Conservation (phyloP, 2,329 filamentous ascomycete species). For the Botryotinia globosa region DNA sequence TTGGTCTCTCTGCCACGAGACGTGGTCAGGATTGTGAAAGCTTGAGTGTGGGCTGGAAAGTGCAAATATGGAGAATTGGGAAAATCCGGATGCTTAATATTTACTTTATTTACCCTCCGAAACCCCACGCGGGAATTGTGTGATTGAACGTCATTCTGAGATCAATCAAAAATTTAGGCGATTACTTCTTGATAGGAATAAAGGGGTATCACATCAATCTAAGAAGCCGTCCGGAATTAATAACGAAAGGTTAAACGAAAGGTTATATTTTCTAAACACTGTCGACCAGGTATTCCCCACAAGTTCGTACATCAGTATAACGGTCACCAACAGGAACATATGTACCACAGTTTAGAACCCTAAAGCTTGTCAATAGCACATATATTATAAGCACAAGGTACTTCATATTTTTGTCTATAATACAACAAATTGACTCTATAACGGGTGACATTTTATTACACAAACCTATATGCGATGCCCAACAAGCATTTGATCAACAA, state of each 20-base stretch:
- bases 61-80: neutral
- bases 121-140: neutral
- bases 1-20: neutral
- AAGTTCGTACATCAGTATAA: constrained; percentile 9
- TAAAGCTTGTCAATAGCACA: neutral
- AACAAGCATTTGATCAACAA: neutral
- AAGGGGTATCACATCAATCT: neutral
- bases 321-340: neutral
- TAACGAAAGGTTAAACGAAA: neutral
- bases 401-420: neutral
- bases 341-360: neutral
- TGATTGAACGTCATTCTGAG: neutral
- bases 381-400: neutral
- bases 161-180: neutral
- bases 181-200: neutral
- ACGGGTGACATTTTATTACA: neutral
- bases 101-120: neutral
- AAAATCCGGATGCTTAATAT: constrained; percentile 2
- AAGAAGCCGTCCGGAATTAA: too few relatives aligned
- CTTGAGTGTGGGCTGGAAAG: neutral
- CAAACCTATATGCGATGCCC: neutral
- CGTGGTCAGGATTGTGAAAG: neutral
- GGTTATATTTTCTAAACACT: neutral
- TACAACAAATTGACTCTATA: neutral
- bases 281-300: neutral